A percentile compares a stretch with the other conserved stretches of the same genome.
These are phyloP conservation scores for Saccharomycopsis lassenensis DNA, from an alignment of 805 yeast species.

Conservation along the genomic window DNA sequence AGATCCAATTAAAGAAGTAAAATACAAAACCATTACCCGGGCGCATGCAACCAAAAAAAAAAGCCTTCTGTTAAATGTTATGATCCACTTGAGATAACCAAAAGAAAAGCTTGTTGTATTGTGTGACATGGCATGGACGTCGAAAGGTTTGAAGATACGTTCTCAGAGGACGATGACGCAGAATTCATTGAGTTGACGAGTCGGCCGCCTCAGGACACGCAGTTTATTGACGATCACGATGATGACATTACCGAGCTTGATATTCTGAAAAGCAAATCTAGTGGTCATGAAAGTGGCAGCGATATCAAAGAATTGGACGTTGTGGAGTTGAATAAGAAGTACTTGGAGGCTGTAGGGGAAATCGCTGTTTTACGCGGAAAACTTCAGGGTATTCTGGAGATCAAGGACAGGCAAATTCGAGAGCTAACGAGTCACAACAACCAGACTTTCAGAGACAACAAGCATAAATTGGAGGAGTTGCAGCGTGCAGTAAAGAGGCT, in stretches of 20 bases:
- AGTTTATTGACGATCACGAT: too few relatives aligned
- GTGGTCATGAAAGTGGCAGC: too few relatives aligned
- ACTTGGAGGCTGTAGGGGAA: conserved; percentile 65
- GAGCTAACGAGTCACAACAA: conserved; percentile 22
- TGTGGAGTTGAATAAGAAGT: conserved; percentile 23
- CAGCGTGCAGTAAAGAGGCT: conserved; percentile 32
- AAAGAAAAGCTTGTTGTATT: too few relatives aligned
- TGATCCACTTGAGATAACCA: too few relatives aligned
- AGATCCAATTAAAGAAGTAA: too few relatives aligned
- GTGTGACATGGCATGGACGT: too few relatives aligned
- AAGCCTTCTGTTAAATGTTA: background rate
- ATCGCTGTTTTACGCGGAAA: conserved; percentile 66
- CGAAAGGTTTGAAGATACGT: conserved; percentile 24
- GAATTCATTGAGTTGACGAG: conserved; percentile 37
- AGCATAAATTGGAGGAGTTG: conserved; percentile 30
- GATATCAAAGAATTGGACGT: conserved; percentile 4
- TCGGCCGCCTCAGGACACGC: conserved; percentile 22
- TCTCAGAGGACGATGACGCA: conserved; percentile 33
- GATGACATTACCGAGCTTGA: background rate
- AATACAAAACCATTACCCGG: too few relatives aligned
- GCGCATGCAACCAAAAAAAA: background rate
- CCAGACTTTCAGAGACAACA: conserved; percentile 21
- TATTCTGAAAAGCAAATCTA: background rate
- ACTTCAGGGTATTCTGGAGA: conserved; percentile 35
- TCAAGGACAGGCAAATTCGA: conserved; percentile 29